Evolutionary conservation across 169 alveolate species (phyloP).

Genomic region (Plasmodium knowlesi): DNA sequence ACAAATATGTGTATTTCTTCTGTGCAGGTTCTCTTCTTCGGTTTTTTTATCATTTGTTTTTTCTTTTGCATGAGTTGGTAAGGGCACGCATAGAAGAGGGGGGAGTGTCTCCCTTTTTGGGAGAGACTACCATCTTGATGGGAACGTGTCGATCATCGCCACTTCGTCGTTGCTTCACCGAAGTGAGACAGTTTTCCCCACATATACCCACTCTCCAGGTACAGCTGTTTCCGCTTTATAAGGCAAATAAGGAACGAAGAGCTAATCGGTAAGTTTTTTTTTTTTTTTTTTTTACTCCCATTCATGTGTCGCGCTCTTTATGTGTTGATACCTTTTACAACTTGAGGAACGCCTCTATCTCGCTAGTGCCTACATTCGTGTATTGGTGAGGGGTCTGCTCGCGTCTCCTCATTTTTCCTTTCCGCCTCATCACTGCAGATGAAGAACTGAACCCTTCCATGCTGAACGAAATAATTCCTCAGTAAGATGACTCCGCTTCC

Average conservation of each 20-base stretch:
- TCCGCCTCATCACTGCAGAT: not conserved
- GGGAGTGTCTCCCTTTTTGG: not conserved
- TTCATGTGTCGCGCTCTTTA: not conserved
- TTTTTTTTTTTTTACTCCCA: not conserved
- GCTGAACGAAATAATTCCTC: conserved; percentile 53
- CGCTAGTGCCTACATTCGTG: not conserved
- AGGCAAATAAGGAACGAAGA: not conserved
- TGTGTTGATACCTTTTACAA: not conserved
- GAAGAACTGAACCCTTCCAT: conserved; percentile 52
- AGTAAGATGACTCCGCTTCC: not conserved
- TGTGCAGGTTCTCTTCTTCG: conserved; percentile 14
- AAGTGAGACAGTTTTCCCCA: not conserved
- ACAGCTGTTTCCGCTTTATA: not conserved
- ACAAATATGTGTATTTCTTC: not conserved
- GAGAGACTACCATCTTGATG: not conserved
- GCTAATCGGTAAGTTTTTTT: not conserved
- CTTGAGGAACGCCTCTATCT: not conserved
- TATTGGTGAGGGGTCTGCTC: not conserved
- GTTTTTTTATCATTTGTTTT: conserved; percentile 7
- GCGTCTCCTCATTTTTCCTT: not conserved
- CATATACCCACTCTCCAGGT: not conserved
- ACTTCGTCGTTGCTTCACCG: not conserved
- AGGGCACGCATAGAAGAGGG: not conserved
- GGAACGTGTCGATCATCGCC: not conserved
- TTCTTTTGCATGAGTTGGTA: conserved; percentile 67